Evolutionary conservation across 208 protist species (phyloP).

Genomic region (Trypanosoma conorhini): DNA sequence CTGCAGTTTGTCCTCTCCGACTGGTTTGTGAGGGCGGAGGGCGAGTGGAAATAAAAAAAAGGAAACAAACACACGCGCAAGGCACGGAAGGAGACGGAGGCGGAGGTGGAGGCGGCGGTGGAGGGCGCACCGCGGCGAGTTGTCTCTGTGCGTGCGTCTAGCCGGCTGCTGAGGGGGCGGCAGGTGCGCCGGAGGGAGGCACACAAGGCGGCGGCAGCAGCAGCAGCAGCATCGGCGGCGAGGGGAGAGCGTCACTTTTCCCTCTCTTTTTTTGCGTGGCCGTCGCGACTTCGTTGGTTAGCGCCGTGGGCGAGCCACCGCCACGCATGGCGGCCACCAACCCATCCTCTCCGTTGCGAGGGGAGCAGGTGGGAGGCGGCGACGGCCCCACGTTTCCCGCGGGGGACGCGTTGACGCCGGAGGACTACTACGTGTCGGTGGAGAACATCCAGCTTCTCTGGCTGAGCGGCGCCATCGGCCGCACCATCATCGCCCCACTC

Average conservation of each 20-base stretch:
- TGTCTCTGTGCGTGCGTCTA: background rate
- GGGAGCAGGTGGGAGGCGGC: background rate
- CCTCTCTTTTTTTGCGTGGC: constrained; percentile 16
- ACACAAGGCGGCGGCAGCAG: background rate
- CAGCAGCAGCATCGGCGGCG: constrained; percentile 7
- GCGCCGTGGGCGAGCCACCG: background rate
- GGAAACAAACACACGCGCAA: background rate
- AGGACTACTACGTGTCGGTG: constrained; percentile 41
- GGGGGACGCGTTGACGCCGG: constrained; percentile 16
- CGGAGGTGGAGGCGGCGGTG: background rate
- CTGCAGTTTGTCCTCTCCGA: background rate
- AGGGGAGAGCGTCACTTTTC: constrained; percentile 6
- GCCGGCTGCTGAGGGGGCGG: too few relatives aligned
- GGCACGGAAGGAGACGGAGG: background rate
- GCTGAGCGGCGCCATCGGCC: constrained; percentile 38
- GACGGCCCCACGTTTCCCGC: background rate
- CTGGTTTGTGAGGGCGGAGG: background rate
- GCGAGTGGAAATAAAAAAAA: background rate
- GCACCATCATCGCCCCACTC: constrained; percentile 70
- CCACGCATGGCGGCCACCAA: constrained; percentile 6
- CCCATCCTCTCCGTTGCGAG: constrained; percentile 2
- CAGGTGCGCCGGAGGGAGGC: too few relatives aligned
- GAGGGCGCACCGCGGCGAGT: background rate
- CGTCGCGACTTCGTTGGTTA: background rate
- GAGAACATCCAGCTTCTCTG: constrained; percentile 61